Evolutionary conservation across 2,329 filamentous ascomycete genomes (phyloP).

Genomic region (Trichoderma sp.): DNA sequence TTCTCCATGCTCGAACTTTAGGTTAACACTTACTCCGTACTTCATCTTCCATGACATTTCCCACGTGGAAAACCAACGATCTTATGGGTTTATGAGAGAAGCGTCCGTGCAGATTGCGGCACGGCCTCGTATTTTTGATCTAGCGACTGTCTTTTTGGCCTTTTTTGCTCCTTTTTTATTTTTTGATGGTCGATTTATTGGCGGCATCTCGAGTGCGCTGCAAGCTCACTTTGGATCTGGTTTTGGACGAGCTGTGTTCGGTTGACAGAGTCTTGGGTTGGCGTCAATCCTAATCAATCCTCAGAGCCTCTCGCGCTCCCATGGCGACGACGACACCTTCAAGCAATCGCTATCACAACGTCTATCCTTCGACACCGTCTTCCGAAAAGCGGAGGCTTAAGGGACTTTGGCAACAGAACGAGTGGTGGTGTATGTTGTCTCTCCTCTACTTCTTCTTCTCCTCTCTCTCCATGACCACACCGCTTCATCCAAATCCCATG

Average conservation of each 20-base stretch:
- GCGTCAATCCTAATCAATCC: neutral
- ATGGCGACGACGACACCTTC: conserved; percentile 17
- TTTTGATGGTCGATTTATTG: neutral
- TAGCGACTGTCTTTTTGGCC: neutral
- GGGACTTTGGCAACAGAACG: conserved; percentile 33
- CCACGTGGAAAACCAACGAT: neutral
- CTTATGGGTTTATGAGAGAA: neutral
- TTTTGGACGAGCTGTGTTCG: neutral
- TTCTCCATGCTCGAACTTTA: neutral
- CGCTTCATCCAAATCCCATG: neutral
- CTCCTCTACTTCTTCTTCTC: neutral
- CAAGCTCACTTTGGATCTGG: neutral
- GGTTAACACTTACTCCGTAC: neutral
- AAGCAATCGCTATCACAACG: neutral
- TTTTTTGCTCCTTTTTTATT: neutral
- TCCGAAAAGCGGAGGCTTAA: conserved; percentile 34
- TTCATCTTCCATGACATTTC: neutral
- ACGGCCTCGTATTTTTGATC: neutral
- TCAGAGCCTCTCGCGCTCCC: neutral
- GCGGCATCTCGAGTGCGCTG: neutral
- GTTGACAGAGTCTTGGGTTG: neutral
- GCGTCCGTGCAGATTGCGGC: neutral
- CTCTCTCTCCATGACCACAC: neutral
- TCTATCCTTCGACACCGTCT: conserved; percentile 24
- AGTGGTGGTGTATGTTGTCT: conserved; percentile 38